A percentile compares a stretch with the other conserved stretches of the same genome.
Conservation (phyloP, 495 filamentous ascomycete genomes). For the Cercophora sp. region DNA sequence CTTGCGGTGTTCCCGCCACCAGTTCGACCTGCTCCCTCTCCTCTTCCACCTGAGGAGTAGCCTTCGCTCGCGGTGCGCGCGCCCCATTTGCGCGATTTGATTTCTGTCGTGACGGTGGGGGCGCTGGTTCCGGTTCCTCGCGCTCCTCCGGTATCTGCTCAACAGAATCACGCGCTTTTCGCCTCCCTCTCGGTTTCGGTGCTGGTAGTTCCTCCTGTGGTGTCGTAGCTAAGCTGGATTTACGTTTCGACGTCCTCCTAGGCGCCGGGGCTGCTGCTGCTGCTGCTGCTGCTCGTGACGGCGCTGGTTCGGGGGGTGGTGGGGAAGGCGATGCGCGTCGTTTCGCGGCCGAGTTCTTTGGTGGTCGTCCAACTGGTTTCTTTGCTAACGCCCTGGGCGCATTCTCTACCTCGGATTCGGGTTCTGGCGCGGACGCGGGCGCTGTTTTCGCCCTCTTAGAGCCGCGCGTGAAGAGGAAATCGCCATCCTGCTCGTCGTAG, state of each 20-base stretch:
- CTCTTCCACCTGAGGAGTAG: not conserved
- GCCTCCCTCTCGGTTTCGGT: conserved; percentile 21
- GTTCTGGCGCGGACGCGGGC: conserved; percentile 34
- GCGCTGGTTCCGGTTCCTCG: conserved; percentile 15
- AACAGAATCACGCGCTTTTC: conserved; percentile 20
- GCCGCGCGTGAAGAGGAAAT: conserved; percentile 58
- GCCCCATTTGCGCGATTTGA: conserved; percentile 8
- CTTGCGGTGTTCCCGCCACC: conserved; percentile 23
- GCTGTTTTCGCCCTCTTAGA: conserved; percentile 49
- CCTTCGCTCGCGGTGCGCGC: not conserved
- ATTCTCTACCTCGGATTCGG: conserved; percentile 30
- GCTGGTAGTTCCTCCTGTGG: conserved; percentile 17
- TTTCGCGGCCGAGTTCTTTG: conserved; percentile 32
- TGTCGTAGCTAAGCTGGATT: conserved; percentile 21
- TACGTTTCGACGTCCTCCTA: conserved; percentile 42
- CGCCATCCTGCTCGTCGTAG: conserved; percentile 64
- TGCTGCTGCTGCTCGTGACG: no score
- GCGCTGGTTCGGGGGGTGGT: conserved; percentile 21
- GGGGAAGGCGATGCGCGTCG: conserved; percentile 36
- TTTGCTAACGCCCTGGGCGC: conserved; percentile 34
- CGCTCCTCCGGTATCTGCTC: conserved; percentile 11
- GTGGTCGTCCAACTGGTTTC: conserved; percentile 38
- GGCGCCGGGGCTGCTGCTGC: conserved; percentile 28
- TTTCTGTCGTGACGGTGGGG: conserved; percentile 13
- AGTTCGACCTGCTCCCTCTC: not conserved